Evolutionary conservation across 2,329 filamentous ascomycete genomes (phyloP).

Genomic region (Catunica adiposa): DNA sequence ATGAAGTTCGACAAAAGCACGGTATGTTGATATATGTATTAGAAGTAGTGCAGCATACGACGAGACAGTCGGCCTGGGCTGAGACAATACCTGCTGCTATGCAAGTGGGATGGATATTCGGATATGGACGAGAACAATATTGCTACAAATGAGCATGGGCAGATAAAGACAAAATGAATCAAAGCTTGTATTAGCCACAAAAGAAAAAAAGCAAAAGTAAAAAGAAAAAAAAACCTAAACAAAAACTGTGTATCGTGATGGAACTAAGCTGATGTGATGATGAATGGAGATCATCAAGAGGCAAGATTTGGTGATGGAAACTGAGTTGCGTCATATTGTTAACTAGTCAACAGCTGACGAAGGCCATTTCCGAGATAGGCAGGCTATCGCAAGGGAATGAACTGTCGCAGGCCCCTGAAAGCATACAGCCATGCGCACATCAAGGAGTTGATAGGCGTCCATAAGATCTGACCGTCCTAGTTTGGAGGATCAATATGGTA

Average conservation of each 20-base stretch:
- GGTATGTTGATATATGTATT: neutral
- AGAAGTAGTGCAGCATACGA: neutral
- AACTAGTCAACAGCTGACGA: neutral
- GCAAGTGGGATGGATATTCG: neutral
- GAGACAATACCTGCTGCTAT: neutral
- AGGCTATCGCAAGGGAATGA: neutral
- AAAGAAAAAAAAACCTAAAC: neutral
- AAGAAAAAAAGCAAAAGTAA: neutral
- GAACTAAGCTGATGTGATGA: neutral
- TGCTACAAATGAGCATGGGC: neutral
- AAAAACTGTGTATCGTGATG: neutral
- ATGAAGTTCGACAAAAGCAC: neutral
- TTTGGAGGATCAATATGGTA: too few species aligned
- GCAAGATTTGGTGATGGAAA: neutral
- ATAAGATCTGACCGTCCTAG: too few species aligned
- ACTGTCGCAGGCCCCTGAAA: too few species aligned
- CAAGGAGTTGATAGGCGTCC: too few species aligned
- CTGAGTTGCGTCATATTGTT: neutral
- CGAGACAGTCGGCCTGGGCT: neutral
- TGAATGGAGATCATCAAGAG: neutral
- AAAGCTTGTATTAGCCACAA: neutral
- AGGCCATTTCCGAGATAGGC: neutral
- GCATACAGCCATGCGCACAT: too few species aligned
- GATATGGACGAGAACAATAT: neutral
- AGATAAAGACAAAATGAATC: neutral